Evolutionary conservation across 352 stramenopile species (phyloP).

Genomic region (Phytophthora hibernalis): DNA sequence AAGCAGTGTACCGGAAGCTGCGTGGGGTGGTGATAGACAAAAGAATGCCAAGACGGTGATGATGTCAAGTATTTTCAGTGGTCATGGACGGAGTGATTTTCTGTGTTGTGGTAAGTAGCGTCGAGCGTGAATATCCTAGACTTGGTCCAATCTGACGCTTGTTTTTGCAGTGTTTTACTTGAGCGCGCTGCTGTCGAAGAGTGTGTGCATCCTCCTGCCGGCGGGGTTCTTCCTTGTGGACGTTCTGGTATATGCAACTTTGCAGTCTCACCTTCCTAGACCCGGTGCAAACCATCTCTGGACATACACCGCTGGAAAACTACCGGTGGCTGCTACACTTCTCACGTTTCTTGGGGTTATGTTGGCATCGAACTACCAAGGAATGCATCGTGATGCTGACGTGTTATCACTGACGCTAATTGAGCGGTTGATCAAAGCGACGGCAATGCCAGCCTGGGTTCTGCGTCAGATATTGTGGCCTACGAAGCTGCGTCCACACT

Average conservation of each 20-base stretch:
- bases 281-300: constrained; percentile 9
- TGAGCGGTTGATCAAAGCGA: constrained; percentile 58
- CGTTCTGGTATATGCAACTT: constrained; percentile 28
- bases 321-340: constrained; percentile 26
- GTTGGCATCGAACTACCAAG: constrained; percentile 54
- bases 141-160: background rate
- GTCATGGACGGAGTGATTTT: constrained; percentile 16
- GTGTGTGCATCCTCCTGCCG: constrained; percentile 52
- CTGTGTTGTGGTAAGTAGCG: constrained; percentile 17
- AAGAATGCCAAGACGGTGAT: constrained; percentile 7
- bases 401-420: constrained; percentile 41
- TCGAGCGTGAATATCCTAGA: background rate
- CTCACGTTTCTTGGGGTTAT: constrained; percentile 47
- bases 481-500: constrained; percentile 58
- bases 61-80: constrained; percentile 13
- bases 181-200: constrained; percentile 63
- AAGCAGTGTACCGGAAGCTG: constrained; percentile 13
- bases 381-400: constrained; percentile 46
- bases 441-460: constrained; percentile 47
- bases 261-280: constrained; percentile 14
- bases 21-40: background rate
- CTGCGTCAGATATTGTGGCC: constrained; percentile 55
- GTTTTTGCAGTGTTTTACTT: constrained; percentile 40
- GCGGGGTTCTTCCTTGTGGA: constrained; percentile 51
- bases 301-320: constrained; percentile 38